Conservation (phyloP, 2,329 filamentous ascomycete genomes). For the Sarocladiaceae sp. region DNA sequence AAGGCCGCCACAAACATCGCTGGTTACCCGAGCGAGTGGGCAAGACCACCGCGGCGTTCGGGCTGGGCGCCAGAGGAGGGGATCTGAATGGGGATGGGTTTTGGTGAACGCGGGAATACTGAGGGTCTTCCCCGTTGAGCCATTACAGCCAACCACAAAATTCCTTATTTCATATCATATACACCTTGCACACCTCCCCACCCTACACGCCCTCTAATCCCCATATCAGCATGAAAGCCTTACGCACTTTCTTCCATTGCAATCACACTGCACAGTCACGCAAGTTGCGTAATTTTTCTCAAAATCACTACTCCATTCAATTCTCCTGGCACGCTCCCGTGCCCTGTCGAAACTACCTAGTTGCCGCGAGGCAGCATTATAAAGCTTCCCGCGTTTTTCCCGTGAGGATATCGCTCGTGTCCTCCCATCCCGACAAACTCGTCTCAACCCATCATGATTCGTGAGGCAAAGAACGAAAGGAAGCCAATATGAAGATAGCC, state of each 20-base stretch:
- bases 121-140: conserved; percentile 57
- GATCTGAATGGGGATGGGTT: conserved; percentile 52
- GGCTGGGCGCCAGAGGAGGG: conserved; percentile 57
- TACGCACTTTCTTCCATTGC: too few species aligned
- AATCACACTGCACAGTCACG: too few species aligned
- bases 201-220: too few species aligned
- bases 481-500: neutral
- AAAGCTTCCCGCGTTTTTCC: conserved; percentile 16
- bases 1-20: conserved; percentile 58
- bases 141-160: conserved; percentile 51
- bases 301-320: conserved; percentile 3
- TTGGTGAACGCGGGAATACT: conserved; percentile 42
- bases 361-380: conserved; percentile 47
- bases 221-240: neutral
- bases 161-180: conserved; percentile 21
- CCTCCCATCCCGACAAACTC: conserved; percentile 6
- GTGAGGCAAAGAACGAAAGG: conserved; percentile 12
- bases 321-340: neutral
- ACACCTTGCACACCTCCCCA: neutral
- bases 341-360: too few species aligned
- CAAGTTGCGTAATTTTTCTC: too few species aligned
- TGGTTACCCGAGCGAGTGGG: conserved; percentile 65
- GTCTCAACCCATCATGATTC: conserved; percentile 9
- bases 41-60: conserved; percentile 61
- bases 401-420: conserved; percentile 18